Evolutionary conservation across 768 basidiomycete species (phyloP).

Genomic region (Termitomyces sp.): DNA sequence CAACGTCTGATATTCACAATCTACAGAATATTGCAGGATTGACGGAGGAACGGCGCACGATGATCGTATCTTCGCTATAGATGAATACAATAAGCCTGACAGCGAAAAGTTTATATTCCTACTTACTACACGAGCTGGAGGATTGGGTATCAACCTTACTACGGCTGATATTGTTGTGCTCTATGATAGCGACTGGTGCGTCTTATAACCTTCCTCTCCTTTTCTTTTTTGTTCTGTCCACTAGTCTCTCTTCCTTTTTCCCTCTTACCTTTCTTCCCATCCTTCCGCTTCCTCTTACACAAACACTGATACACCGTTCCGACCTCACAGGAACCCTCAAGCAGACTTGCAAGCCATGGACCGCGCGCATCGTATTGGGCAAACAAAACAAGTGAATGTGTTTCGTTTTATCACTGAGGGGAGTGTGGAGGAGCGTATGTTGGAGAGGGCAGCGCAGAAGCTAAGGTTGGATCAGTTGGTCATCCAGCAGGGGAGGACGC

Average conservation of each 20-base stretch:
- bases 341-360: slow-evolving; percentile 99
- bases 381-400: slow-evolving; percentile 96
- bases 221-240: not conserved
- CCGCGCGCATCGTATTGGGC: slow-evolving; percentile 92
- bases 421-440: slow-evolving; percentile 92
- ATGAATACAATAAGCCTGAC: slow-evolving; percentile 93
- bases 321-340: slow-evolving; percentile 82
- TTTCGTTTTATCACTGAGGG: slow-evolving; percentile 96
- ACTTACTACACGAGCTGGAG: slow-evolving; percentile 94
- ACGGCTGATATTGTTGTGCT: slow-evolving; percentile 92
- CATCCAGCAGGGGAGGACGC: slow-evolving; percentile 90
- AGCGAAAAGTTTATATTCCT: slow-evolving; percentile 97
- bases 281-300: not conserved
- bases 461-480: slow-evolving; percentile 92
- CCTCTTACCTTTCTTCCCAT: no score
- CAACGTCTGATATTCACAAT: not conserved
- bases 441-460: slow-evolving; percentile 94
- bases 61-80: slow-evolving; percentile 91
- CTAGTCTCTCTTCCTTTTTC: not conserved
- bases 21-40: slow-evolving; percentile 88
- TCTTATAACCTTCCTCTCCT: not conserved
- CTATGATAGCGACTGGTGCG: slow-evolving; percentile 94
- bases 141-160: slow-evolving; percentile 94
- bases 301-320: not conserved
- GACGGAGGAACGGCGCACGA: slow-evolving; percentile 96